Base-by-base conservation (phyloP, 1,284 basidiomycete species). In the Ustilago tritici region DNA sequence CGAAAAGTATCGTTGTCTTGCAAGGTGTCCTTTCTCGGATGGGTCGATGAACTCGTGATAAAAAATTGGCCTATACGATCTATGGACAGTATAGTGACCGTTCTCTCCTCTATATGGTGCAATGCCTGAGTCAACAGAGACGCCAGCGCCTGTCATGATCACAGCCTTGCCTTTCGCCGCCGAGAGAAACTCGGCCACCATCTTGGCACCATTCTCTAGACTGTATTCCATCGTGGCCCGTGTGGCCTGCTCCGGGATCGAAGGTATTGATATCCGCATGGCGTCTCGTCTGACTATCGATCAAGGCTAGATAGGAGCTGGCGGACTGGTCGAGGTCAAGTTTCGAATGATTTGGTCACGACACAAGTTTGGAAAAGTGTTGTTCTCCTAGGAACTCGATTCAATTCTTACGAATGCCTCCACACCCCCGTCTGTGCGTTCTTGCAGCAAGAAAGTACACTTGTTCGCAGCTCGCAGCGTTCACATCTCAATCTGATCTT, bases 211-310 rank as follows among this genome's bases (percentile, higher is more conserved):
- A 43, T 70, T 59, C 15, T 70, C 62, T 4, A 85, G 43, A 14
- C 58, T 80, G 38, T 70, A 70, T 17, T 80, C 75, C 31, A 78
- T 75, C 2, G 57, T 61, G 2, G 59, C 56, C 14, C 73, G 54
- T 9, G 61, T 57, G 17, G 77, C 65, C 38, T 68, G 66, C 38
- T 76, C 61, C 0, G 84, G 84, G 35, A 86, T 80, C 8, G 80
- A 80, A 2, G 84, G 84, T 58, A 86, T 86, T 31, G 81, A 82
- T 65, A 86, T 82, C 50, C 82, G 70, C 82, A 86, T 84, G 23
- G 23, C 23, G 23, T 12, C 4, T 58, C 43, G 19, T n/a, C 31
- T 4, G n/a, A 14, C 15, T 56, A 19, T 32, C 31, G 7, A 31
- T 17, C 50, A 34, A 9, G 5, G 52, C 32, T 32, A 46, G 49